Conservation (phyloP, 75 land plant species). For the Picea sitchensis region DNA sequence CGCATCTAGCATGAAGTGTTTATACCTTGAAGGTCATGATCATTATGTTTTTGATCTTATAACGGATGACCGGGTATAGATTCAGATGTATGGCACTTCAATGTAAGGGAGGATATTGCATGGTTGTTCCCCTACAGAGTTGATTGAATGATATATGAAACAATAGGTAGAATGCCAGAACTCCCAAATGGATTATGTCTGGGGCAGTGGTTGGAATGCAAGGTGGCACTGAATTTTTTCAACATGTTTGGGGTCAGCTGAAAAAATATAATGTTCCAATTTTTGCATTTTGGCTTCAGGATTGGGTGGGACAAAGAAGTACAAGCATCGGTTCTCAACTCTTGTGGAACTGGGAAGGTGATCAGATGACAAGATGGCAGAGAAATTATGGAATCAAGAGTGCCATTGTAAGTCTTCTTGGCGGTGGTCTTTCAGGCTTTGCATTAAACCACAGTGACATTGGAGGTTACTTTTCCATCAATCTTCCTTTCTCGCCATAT, state of each 20-base stretch:
- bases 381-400: constrained; percentile 56
- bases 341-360: constrained; percentile 77
- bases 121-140: constrained; percentile 18
- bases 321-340: constrained; percentile 84
- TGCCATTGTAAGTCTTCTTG: constrained; percentile 58
- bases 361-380: constrained; percentile 98
- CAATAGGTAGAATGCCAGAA: constrained; percentile 43
- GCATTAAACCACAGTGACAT: constrained; percentile 90
- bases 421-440: constrained; percentile 79
- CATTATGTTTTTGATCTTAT: too few relatives aligned
- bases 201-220: neutral
- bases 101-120: too few relatives aligned
- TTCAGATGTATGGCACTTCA: too few relatives aligned
- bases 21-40: too few relatives aligned
- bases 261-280: constrained; percentile 51
- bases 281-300: constrained; percentile 30
- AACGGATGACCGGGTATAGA: too few relatives aligned
- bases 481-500: constrained; percentile 60
- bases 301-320: constrained; percentile 52
- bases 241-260: constrained; percentile 46
- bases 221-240: constrained; percentile 19
- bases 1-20: too few relatives aligned
- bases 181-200: too few relatives aligned
- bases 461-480: constrained; percentile 82
- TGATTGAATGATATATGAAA: constrained; percentile 70